Evolutionary conservation across 495 filamentous ascomycete genomes (phyloP), one percentile per base, ranked within the genome.

Genomic region (Neurospora intermedia): DNA sequence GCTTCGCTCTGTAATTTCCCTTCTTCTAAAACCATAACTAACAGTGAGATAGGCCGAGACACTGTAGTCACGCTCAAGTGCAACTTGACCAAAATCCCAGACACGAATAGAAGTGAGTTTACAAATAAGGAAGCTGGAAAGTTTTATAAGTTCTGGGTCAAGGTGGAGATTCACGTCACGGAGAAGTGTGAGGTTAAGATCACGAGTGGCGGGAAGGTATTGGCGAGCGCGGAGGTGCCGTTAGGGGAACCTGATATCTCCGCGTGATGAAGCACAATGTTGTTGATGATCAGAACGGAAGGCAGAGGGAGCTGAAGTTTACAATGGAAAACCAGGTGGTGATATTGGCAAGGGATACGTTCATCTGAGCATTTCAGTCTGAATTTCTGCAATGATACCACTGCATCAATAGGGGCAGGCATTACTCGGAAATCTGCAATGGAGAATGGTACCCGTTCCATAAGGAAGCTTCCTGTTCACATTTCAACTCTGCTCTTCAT

Each of bases 1-100:
- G 31, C 11, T 6, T 62, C 1, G 2, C 39, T 23, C n/a, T n/a
- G 18, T 1, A 9, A 15, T 40, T 0, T 8, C 0, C 18, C 0
- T 69, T 5, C 23, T 39, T 23, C 35, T 13, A 27, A 6, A 9
- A 59, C 13, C 20, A 13, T 31, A 43, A 45, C 70, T 73, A 31
- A 75, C 66, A 9, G 11, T 35, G 20, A 23, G 3, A 11, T 45
- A 79, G 77, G 35, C 3, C 46, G 38, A 18, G 76, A 73, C 40
- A 43, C 73, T 2, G 54, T 59, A 5, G 16, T 75, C 9, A 72
- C 45, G 6, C 69, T 79, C 23, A 71, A 43, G 23, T 77, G 76
- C 70, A 75, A 79, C 72, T 35, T 79, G 69, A 77, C 77, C 4
- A 73, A 74, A 31, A 70, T 77, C 38, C 74, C 76, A 15, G 27